Evolutionary conservation across 2,329 filamentous ascomycete genomes (phyloP).

Genomic region (Aspergillus unguis): DNA sequence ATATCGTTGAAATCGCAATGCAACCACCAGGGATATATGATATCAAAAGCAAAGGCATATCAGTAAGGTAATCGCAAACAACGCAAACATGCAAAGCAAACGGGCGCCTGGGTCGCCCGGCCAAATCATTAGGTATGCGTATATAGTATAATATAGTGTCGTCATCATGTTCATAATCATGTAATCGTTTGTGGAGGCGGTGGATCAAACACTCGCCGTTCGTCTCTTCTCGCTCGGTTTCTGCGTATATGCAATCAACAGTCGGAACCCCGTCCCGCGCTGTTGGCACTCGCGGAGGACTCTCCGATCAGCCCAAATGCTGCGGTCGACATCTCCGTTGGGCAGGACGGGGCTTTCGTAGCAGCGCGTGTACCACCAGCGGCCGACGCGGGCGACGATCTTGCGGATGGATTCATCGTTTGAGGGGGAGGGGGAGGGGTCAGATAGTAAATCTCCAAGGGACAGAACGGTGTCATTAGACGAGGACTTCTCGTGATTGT

Average conservation of each 20-base stretch:
- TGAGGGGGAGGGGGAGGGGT: conserved; percentile 63
- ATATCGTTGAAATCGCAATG: conserved; percentile 13
- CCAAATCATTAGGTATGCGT: conserved; percentile 6
- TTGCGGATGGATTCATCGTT: conserved; percentile 85
- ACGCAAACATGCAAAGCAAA: conserved; percentile 4
- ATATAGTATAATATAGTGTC: not conserved
- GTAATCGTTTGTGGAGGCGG: not conserved
- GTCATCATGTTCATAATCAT: conserved; percentile 11
- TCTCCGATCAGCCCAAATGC: conserved; percentile 75
- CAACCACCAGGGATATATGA: conserved; percentile 12
- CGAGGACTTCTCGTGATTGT: conserved; percentile 26
- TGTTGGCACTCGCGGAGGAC: conserved; percentile 82
- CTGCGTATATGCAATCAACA: conserved; percentile 87
- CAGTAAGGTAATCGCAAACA: not conserved
- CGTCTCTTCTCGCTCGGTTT: conserved; percentile 58
- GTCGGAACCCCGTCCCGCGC: conserved; percentile 79
- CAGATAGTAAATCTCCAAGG: conserved; percentile 69
- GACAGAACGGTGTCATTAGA: conserved; percentile 42
- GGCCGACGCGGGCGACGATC: conserved; percentile 84
- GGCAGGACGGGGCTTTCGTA: conserved; percentile 68
- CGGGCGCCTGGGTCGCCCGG: conserved; percentile 2
- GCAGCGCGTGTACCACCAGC: conserved; percentile 95
- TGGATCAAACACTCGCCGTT: conserved; percentile 41
- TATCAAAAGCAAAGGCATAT: conserved; percentile 2
- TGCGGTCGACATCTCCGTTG: conserved; percentile 50